Percentiles rank a stretch among this genome's conserved stretches.
Evolutionary conservation across 148 eudicot species (phyloP).

Genomic region (Selenicereus undatus): DNA sequence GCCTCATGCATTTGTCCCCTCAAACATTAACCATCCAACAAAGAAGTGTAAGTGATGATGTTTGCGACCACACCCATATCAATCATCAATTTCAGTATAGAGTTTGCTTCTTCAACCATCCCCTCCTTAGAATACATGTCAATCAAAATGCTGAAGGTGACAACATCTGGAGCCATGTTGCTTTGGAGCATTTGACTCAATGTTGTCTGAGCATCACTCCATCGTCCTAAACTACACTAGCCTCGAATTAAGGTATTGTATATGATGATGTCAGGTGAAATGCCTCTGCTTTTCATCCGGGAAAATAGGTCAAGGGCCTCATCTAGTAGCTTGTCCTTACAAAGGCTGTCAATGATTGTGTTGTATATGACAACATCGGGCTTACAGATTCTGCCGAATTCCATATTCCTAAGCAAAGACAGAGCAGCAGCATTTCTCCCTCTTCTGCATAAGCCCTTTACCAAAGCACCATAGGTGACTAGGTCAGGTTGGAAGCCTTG

Average conservation of each 20-base stretch:
- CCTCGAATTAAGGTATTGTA: slow-evolving; percentile 17
- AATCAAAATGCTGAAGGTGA: neutral
- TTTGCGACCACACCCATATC: neutral
- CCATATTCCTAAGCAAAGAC: slow-evolving; percentile 13
- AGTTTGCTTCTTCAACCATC: neutral
- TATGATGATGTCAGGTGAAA: slow-evolving; percentile 10
- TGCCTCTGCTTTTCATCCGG: slow-evolving; percentile 14
- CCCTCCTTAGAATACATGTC: neutral
- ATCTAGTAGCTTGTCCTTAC: slow-evolving; percentile 11
- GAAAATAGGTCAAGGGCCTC: slow-evolving; percentile 11
- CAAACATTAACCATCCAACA: neutral
- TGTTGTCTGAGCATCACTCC: slow-evolving; percentile 11
- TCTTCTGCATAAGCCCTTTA: slow-evolving; percentile 6
- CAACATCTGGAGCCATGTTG: neutral
- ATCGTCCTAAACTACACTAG: slow-evolving; percentile 14
- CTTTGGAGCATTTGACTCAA: slow-evolving; percentile 5
- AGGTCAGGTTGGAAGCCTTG: slow-evolving; percentile 2
- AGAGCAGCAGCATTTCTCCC: slow-evolving; percentile 17
- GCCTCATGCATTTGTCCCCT: slow-evolving; percentile 6
- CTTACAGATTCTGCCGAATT: neutral
- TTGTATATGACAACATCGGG: slow-evolving; percentile 14
- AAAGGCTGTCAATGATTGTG: slow-evolving; percentile 21
- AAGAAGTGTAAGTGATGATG: neutral
- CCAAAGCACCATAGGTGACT: neutral
- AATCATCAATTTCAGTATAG: neutral